These are phyloP conservation scores for Picochlorum sp. DNA, from an alignment of 139 green algal species.

Conservation along the genomic window DNA sequence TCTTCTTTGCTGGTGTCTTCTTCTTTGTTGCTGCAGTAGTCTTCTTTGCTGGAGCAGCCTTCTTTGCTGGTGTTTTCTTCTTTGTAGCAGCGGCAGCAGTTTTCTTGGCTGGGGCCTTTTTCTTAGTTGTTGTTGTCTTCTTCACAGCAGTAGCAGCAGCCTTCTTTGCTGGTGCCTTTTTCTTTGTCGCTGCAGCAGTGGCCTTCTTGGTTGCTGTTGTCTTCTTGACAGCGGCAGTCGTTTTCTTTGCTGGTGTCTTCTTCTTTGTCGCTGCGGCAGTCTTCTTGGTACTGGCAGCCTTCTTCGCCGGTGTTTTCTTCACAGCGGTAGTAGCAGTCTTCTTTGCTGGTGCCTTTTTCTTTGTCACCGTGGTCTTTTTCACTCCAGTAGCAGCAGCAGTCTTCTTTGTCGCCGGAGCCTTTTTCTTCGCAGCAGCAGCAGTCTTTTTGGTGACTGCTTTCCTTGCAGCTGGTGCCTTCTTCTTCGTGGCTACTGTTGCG, in stretches of 20 bases:
- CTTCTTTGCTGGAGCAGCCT: no score
- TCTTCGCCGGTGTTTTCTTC: slow-evolving; percentile 10
- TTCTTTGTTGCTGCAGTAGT: neutral
- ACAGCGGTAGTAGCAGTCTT: neutral
- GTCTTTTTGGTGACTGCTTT: neutral
- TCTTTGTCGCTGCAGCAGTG: neutral
- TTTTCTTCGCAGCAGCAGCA: neutral
- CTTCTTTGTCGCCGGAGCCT: neutral
- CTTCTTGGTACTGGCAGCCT: slow-evolving; percentile 14
- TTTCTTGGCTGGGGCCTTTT: slow-evolving; percentile 8
- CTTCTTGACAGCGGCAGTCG: slow-evolving; percentile 12
- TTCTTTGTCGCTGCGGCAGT: neutral
- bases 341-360: slow-evolving; percentile 6
- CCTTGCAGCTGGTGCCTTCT: neutral
- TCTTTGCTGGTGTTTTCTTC: no score
- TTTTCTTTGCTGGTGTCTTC: slow-evolving; percentile 18
- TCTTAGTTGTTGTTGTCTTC: slow-evolving; percentile 10
- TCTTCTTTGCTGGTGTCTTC: slow-evolving; percentile 11
- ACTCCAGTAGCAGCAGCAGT: slow-evolving; percentile 4
- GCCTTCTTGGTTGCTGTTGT: neutral
- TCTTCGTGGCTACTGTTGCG: no score
- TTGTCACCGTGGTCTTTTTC: slow-evolving; percentile 4
- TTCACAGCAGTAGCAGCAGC: neutral
- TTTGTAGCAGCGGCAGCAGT: neutral
- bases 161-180: neutral